phyloP scores from a whole-genome alignment of 352 stramenopile genomes.

The Pythium oligandrum region DNA sequence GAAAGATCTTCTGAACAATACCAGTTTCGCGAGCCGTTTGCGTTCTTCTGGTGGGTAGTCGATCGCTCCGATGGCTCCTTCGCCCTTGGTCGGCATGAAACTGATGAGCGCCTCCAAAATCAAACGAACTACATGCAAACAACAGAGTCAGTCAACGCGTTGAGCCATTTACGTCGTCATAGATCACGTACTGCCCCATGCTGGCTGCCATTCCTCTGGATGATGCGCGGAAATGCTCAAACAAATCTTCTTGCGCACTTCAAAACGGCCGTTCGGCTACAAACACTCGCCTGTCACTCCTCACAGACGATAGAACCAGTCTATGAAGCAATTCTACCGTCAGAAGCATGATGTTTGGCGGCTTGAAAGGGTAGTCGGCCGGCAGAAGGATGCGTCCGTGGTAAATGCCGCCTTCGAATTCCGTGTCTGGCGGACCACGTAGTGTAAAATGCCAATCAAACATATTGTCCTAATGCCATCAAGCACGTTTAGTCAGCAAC shows the following conservation, averaged over 20 bases:
- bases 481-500: not conserved
- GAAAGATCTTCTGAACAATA: conserved; percentile 16
- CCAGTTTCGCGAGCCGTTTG: conserved; percentile 55
- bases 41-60: conserved; percentile 71
- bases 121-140: conserved; percentile 76
- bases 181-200: conserved; percentile 70
- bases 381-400: conserved; percentile 96
- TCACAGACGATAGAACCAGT: conserved; percentile 1
- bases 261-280: conserved; percentile 95
- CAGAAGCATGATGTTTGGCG: conserved; percentile 97
- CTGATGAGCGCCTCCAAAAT: conserved; percentile 98
- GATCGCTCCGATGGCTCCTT: conserved; percentile 78
- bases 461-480: conserved; percentile 66
- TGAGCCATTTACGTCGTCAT: not conserved
- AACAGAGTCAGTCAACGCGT: not conserved
- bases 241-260: conserved; percentile 98
- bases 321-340: conserved; percentile 57
- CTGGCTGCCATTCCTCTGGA: conserved; percentile 96
- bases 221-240: conserved; percentile 97
- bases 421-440: conserved; percentile 92
- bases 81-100: conserved; percentile 93
- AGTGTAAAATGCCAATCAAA: conserved; percentile 98
- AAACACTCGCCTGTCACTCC: too few relatives aligned
- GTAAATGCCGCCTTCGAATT: conserved; percentile 97
- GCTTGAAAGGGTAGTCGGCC: conserved; percentile 94